Conservation (phyloP, 768 basidiomycete genomes). For the Royoungia palumana region DNA sequence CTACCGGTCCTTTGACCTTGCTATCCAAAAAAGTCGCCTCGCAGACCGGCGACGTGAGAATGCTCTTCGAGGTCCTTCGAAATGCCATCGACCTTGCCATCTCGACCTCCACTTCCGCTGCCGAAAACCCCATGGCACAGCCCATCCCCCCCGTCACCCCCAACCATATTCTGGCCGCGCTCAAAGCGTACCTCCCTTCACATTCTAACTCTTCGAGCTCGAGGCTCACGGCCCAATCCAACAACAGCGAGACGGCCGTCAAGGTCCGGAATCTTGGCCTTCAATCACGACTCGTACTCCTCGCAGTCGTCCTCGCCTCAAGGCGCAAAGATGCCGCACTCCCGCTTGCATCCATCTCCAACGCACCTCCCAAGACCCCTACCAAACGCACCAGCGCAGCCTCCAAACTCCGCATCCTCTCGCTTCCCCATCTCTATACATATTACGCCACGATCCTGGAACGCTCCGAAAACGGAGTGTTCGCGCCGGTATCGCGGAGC, state of each 20-base stretch:
- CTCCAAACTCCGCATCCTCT: slow-evolving; percentile 42
- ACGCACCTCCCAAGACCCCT: slow-evolving; percentile 37
- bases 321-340: slow-evolving; percentile 60
- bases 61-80: slow-evolving; percentile 75
- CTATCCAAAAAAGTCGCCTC: slow-evolving; percentile 79
- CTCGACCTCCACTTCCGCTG: slow-evolving; percentile 19
- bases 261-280: slow-evolving; percentile 71
- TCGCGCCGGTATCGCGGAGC: slow-evolving; percentile 65
- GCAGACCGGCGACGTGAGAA: slow-evolving; percentile 79
- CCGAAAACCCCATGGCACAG: slow-evolving; percentile 29
- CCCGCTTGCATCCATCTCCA: slow-evolving; percentile 40
- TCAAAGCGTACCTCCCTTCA: slow-evolving; percentile 64
- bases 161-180: slow-evolving; percentile 64
- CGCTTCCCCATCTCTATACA: slow-evolving; percentile 57
- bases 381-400: slow-evolving; percentile 50
- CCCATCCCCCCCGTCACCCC: slow-evolving; percentile 53
- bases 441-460: slow-evolving; percentile 62
- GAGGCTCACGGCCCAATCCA: slow-evolving; percentile 20
- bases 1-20: slow-evolving; percentile 59
- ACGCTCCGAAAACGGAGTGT: slow-evolving; percentile 51
- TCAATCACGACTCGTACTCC: slow-evolving; percentile 68
- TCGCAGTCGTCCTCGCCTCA: slow-evolving; percentile 60
- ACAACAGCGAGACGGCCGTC: slow-evolving; percentile 57
- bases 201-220: slow-evolving; percentile 10
- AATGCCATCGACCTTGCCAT: slow-evolving; percentile 72